Evolutionary conservation across 371 early-diverging fungal species (phyloP), one percentile per base, ranked within the genome.

Genomic region (Zopfochytrium polystomum): DNA sequence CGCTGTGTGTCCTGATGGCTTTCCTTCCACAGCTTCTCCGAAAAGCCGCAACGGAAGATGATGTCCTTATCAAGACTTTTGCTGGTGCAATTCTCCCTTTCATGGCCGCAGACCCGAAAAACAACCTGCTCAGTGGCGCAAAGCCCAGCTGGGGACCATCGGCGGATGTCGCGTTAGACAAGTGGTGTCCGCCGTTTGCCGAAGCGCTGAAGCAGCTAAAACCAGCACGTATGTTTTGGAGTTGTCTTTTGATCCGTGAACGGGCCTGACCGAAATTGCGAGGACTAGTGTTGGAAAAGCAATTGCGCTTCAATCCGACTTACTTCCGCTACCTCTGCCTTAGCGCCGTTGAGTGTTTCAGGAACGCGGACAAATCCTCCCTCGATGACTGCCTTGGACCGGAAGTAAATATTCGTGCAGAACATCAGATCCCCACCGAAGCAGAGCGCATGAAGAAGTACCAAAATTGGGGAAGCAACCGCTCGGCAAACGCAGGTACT

Each of bases 31-130:
- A 42, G 42, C 42, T 42, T n/a, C n/a, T 42, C 11, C 42, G 42
- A 42, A 42, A 42, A n/a, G 42, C 42, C 42, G 42, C 56, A 5
- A n/a, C n/a, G 3, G 56, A 56, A 9, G 30, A 7, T 3, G 56
- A 56, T 29, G 56, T 44, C 23, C 7, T 56, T 13, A 22, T 42
- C 18, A 45, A 22, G 23, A 30, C 56, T 15, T 45, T 56, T 45
- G 56, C 56, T 7, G 6, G 45, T 6, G 26, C 45, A 46, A 23
- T 56, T 15, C 45, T 56, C 18, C 56, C 56, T 13, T 56, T 26
- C 33, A 4, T 46, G 27, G 43, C 45, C 15, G 13, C 29, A 7
- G 56, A 56, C 29, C 56, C 56, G 6, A 20, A 30, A n/a, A 42
- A n/a, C n/a, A 11, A 42, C 42, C 42, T 42, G n/a, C 42, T 42